Percentiles rank a stretch among this genome's conserved stretches.
phyloP scores from a whole-genome alignment of 2,329 filamentous ascomycete species.

The Cordyceps sp. region DNA sequence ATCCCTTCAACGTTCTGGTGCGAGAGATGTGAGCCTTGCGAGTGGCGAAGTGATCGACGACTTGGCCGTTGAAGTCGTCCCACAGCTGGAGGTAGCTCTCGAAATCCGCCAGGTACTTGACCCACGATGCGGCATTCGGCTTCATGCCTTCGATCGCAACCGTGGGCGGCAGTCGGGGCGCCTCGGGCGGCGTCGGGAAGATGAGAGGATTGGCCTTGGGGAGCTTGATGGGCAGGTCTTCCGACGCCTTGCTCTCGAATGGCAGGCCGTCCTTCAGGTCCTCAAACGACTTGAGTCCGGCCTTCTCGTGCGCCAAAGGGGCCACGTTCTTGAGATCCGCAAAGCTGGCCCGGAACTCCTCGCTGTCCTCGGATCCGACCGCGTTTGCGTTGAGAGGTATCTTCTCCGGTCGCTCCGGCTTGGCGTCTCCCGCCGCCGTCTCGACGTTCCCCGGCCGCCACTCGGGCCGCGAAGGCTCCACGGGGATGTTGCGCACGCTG shows the following conservation, averaged over 20 bases:
- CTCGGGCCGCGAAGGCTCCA: conserved; percentile 41
- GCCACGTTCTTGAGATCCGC: conserved; percentile 38
- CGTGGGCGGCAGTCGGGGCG: conserved; percentile 28
- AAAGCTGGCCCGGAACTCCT: conserved; percentile 36
- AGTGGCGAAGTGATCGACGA: conserved; percentile 38
- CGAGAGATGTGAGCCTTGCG: conserved; percentile 27
- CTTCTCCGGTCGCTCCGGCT: conserved; percentile 5
- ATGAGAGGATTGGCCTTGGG: conserved; percentile 17
- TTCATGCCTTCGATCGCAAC: conserved; percentile 25
- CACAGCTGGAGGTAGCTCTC: conserved; percentile 34
- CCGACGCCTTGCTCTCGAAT: conserved; percentile 34
- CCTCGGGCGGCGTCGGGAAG: conserved; percentile 31
- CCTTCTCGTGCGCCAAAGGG: conserved; percentile 29
- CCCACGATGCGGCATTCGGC: conserved; percentile 26
- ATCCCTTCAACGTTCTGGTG: conserved; percentile 23
- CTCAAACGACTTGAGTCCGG: conserved; percentile 34
- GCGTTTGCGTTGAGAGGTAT: conserved; percentile 15
- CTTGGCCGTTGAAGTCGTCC: conserved; percentile 29
- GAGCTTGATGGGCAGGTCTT: conserved; percentile 20
- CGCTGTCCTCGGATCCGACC: conserved; percentile 37
- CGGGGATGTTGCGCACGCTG: conserved; percentile 32
- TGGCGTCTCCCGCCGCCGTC: conserved; percentile 7
- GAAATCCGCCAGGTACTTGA: conserved; percentile 36
- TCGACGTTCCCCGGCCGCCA: conserved; percentile 36
- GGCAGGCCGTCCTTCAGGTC: conserved; percentile 41